Percentiles rank a stretch among this genome's conserved stretches.
These are phyloP conservation scores for Leishmania aethiopica DNA, from an alignment of 208 protist species.

Conservation along the genomic window DNA sequence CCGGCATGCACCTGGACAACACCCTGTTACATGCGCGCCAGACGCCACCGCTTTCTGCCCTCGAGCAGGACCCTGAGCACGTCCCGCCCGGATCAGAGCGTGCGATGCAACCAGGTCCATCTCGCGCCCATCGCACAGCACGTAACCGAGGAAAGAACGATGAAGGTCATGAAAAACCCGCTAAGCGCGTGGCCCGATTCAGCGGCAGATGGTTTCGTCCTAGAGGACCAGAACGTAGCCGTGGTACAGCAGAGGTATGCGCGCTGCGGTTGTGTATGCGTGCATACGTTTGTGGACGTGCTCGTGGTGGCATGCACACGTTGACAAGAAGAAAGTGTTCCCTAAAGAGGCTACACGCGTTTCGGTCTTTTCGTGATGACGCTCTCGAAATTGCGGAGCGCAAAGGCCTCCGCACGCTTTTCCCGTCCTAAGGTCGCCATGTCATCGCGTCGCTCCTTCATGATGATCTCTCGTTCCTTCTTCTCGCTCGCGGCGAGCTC, in stretches of 20 bases:
- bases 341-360: constrained; percentile 9
- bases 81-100: neutral
- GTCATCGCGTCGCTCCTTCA: constrained; percentile 31
- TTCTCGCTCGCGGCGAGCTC: constrained; percentile 37
- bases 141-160: neutral
- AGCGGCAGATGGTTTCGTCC: no score
- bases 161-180: neutral
- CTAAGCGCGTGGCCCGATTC: no score
- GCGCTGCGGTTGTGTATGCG: neutral
- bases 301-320: neutral
- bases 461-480: constrained; percentile 34
- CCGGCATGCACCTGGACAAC: neutral
- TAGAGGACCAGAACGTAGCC: neutral
- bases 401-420: constrained; percentile 21
- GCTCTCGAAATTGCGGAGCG: constrained; percentile 12
- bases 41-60: neutral
- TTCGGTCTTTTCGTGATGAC: constrained; percentile 13
- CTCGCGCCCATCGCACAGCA: no score
- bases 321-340: neutral
- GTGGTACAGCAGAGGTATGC: neutral
- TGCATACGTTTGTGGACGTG: neutral
- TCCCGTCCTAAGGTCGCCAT: constrained; percentile 37
- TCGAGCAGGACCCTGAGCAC: neutral
- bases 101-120: neutral
- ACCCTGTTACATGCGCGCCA: neutral